phyloP scores from a whole-genome alignment of 495 filamentous ascomycete species.

The Trichoderma virens region DNA sequence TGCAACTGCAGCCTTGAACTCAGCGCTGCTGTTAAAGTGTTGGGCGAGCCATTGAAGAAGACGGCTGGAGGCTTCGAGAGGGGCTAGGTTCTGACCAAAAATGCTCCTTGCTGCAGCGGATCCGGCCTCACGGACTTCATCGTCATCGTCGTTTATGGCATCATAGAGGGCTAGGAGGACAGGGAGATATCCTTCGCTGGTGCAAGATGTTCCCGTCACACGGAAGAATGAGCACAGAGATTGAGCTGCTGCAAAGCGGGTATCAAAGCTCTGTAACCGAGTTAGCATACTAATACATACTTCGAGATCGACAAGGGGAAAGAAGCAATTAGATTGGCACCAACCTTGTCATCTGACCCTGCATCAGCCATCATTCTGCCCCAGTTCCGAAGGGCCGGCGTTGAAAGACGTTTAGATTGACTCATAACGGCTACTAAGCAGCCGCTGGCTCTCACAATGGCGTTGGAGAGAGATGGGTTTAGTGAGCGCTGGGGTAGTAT shows the following conservation, averaged over 20 bases:
- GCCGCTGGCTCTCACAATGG: slow-evolving; percentile 37
- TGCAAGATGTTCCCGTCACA: neutral
- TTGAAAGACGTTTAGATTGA: neutral
- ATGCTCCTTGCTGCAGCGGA: slow-evolving; percentile 39
- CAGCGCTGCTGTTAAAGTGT: slow-evolving; percentile 17
- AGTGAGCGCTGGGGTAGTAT: slow-evolving; percentile 23
- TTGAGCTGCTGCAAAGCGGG: slow-evolving; percentile 48
- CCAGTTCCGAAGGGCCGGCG: slow-evolving; percentile 21
- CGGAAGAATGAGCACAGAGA: slow-evolving; percentile 29
- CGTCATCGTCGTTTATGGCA: slow-evolving; percentile 79
- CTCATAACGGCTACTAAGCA: slow-evolving; percentile 28
- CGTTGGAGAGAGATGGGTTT: slow-evolving; percentile 36
- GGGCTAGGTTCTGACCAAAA: slow-evolving; percentile 25
- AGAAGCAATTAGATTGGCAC: slow-evolving; percentile 8
- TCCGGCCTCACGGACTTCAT: slow-evolving; percentile 66
- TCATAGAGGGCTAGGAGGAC: slow-evolving; percentile 44
- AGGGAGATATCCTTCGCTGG: slow-evolving; percentile 29
- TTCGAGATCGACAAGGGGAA: neutral
- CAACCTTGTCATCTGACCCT: slow-evolving; percentile 36
- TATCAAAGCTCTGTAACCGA: slow-evolving; percentile 52
- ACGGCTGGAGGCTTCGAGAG: slow-evolving; percentile 31
- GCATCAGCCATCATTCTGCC: slow-evolving; percentile 36
- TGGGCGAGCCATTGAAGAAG: slow-evolving; percentile 29
- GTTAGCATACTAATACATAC: slow-evolving; percentile 12
- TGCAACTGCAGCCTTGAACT: slow-evolving; percentile 28